Evolutionary conservation across 164 flowering plant genomes (phyloP), one percentile per base, ranked within the genome.

Genomic region (Buxus sempervirens): DNA sequence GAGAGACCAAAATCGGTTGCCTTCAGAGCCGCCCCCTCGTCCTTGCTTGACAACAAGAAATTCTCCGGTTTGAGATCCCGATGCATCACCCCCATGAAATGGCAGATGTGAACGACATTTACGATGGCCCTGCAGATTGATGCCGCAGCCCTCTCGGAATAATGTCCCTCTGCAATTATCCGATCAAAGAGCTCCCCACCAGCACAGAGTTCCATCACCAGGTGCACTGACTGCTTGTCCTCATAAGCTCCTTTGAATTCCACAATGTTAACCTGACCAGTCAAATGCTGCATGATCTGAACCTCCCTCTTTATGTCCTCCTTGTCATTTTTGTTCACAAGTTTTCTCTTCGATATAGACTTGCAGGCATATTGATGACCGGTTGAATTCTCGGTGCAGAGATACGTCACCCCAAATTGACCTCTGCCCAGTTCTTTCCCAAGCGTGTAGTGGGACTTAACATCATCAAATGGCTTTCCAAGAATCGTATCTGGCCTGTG

Each of bases 21-120:
- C 78, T 90, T 90, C 69, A 88, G 42, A 82, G 75, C 76, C 0
- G 88, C 82, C 20, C 71, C 72, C 18, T 80, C 84, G 42, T 81
- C 82, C 80, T 85, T 83, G 63, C 83, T 85, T 13, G 92, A 68
- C 22, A 89, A 70, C 78, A 89, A 78, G 82, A 89, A 89, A 77
- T 89, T 87, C 74, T 86, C 91, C 0, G 95, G 91, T 77, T 89
- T 87, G 65, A 87, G 88, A 73, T 87, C 94, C 27, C 91, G 75
- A 71, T 89, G 91, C 83, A 89, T 78, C 65, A 89, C 94, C 10
- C 94, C 94, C 95, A 89, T 89, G 58, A 89, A 89, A 76, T 89
- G 90, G 71, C 95, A 89, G 54, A 80, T 78, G 54, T 89, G 83
- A 16, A 89, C 95, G 60, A 89, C 95, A 79, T 87, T 89, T 62